Conservation (phyloP, 23 red algal genomes). For the Gracilaria gracilis region DNA sequence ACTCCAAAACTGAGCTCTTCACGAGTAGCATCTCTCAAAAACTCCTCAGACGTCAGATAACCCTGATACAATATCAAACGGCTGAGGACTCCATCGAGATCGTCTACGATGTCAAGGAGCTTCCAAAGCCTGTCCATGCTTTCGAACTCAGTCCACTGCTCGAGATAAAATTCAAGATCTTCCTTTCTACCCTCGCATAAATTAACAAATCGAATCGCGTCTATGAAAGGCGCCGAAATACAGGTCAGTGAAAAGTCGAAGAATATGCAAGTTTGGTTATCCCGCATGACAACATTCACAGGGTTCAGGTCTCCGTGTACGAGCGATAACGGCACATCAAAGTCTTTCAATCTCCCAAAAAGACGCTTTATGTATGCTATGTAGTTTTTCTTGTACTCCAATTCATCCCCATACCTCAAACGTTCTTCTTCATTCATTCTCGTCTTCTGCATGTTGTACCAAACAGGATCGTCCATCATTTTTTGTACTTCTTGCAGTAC, state of each 20-base stretch:
- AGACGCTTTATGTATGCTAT: background rate
- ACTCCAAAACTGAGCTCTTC: background rate
- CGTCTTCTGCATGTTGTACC: background rate
- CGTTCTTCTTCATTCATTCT: slow-evolving; percentile 1
- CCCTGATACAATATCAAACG: background rate
- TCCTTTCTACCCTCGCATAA: background rate
- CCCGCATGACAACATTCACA: background rate
- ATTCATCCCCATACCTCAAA: background rate
- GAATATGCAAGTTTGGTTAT: background rate
- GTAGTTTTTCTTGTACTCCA: background rate
- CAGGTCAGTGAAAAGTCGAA: background rate
- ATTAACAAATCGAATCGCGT: background rate
- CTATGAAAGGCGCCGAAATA: background rate
- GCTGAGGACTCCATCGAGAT: background rate
- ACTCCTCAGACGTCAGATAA: background rate
- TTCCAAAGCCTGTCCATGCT: background rate
- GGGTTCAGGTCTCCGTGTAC: background rate
- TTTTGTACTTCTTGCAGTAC: too few relatives aligned
- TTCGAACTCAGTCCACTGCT: background rate
- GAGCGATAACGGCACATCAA: background rate
- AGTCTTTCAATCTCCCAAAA: background rate
- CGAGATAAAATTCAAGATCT: background rate
- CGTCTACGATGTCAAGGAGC: background rate
- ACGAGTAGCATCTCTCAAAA: background rate
- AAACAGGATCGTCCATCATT: background rate